phyloP scores from a whole-genome alignment of 345 rosid species.

The Arabis alpina region DNA sequence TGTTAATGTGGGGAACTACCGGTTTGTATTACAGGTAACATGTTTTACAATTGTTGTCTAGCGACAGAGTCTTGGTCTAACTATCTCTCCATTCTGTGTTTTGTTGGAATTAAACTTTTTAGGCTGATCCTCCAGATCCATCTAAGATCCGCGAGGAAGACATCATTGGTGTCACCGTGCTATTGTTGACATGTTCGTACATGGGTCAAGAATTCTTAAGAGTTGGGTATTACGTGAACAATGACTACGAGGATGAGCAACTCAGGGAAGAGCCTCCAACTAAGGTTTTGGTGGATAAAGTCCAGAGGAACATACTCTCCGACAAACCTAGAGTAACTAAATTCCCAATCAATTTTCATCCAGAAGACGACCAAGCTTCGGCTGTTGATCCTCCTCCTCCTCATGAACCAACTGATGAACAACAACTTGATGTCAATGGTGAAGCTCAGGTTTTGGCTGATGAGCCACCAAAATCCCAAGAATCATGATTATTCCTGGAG shows the following conservation, averaged over 20 bases:
- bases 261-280: slow-evolving; percentile 90
- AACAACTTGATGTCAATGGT: slow-evolving; percentile 24
- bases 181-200: slow-evolving; percentile 84
- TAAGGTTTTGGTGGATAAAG: slow-evolving; percentile 72
- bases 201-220: slow-evolving; percentile 84
- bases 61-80: neutral
- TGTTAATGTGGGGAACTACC: slow-evolving; percentile 88
- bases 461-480: slow-evolving; percentile 9
- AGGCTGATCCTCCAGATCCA: slow-evolving; percentile 93
- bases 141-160: slow-evolving; percentile 87
- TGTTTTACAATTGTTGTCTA: neutral
- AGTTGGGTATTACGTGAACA: slow-evolving; percentile 92
- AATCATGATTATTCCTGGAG: slow-evolving; percentile 12
- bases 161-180: slow-evolving; percentile 84
- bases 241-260: slow-evolving; percentile 88
- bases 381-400: slow-evolving; percentile 60
- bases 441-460: slow-evolving; percentile 31
- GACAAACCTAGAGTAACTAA: slow-evolving; percentile 95
- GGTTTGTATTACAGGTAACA: slow-evolving; percentile 78
- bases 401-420: slow-evolving; percentile 26
- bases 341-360: slow-evolving; percentile 92
- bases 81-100: neutral
- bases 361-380: slow-evolving; percentile 67
- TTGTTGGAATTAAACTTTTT: neutral
- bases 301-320: slow-evolving; percentile 82